Evolutionary conservation across 2,329 filamentous ascomycete species (phyloP).

Genomic region (Colletotrichum echinochloae): DNA sequence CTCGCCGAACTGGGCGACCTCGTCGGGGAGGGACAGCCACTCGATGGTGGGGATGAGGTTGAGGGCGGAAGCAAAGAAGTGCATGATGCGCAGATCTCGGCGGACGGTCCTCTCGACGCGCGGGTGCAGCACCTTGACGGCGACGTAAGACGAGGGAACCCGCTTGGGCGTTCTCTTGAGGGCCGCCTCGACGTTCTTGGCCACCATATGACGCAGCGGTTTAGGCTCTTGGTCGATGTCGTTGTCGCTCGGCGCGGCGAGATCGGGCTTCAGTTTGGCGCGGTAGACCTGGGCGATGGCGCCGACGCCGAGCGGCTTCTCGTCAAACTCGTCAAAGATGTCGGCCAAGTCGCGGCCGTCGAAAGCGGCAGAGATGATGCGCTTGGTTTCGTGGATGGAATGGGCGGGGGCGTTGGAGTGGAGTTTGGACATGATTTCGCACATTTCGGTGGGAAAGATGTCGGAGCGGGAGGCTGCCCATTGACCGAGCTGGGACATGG

Average conservation of each 20-base stretch:
- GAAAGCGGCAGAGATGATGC: slow-evolving; percentile 85
- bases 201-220: slow-evolving; percentile 73
- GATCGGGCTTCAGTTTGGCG: slow-evolving; percentile 85
- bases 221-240: slow-evolving; percentile 65
- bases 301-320: slow-evolving; percentile 89
- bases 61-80: slow-evolving; percentile 85
- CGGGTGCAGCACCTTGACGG: slow-evolving; percentile 95
- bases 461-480: slow-evolving; percentile 97
- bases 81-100: slow-evolving; percentile 95
- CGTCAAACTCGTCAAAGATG: slow-evolving; percentile 96
- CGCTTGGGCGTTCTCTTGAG: slow-evolving; percentile 88
- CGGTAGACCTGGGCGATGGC: slow-evolving; percentile 99
- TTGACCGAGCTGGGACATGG: slow-evolving; percentile 79
- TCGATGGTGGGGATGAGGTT: slow-evolving; percentile 94
- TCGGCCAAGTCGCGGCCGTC: slow-evolving; percentile 83
- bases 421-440: slow-evolving; percentile 90
- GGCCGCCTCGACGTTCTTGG: slow-evolving; percentile 84
- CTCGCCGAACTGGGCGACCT: slow-evolving; percentile 92
- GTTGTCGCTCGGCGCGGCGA: slow-evolving; percentile 73
- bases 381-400: slow-evolving; percentile 82
- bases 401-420: slow-evolving; percentile 96
- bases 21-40: slow-evolving; percentile 95
- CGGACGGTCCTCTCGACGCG: slow-evolving; percentile 89
- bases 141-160: slow-evolving; percentile 92
- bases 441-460: slow-evolving; percentile 95